Evolutionary conservation across 2,329 filamentous ascomycete genomes (phyloP).

Genomic region (Coleophoma cylindrospora): DNA sequence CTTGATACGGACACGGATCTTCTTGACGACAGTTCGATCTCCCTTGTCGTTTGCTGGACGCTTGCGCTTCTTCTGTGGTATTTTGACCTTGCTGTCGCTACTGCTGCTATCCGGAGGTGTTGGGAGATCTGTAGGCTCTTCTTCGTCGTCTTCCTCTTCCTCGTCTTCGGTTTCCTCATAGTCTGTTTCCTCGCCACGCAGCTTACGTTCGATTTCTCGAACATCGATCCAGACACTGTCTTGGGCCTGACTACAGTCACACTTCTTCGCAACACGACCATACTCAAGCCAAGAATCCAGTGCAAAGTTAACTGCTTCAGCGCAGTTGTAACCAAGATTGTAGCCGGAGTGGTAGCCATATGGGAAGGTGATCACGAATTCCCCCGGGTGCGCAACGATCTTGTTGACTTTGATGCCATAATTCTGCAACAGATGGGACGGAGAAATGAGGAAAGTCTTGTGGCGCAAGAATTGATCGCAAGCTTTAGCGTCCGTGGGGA

Average conservation of each 20-base stretch:
- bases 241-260: constrained; percentile 88
- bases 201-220: constrained; percentile 88
- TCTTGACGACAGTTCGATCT: constrained; percentile 51
- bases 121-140: constrained; percentile 62
- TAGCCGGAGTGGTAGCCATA: constrained; percentile 98
- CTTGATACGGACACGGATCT: constrained; percentile 70
- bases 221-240: constrained; percentile 99
- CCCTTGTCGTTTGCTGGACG: constrained; percentile 42
- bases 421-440: constrained; percentile 77
- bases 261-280: constrained; percentile 93
- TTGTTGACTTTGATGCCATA: constrained; percentile 97
- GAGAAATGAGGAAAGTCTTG: constrained; percentile 96
- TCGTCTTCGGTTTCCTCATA: constrained; percentile 74
- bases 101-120: constrained; percentile 69
- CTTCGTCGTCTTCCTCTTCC: constrained; percentile 62
- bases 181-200: constrained; percentile 83
- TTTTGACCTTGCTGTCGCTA: constrained; percentile 63
- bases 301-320: constrained; percentile 97
- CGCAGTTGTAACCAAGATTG: constrained; percentile 97
- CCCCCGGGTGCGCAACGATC: constrained; percentile 89
- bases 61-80: constrained; percentile 64
- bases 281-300: constrained; percentile 93
- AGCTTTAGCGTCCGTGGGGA: constrained; percentile 91
- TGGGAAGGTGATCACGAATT: constrained; percentile 97
- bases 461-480: constrained; percentile 95